Conservation (phyloP, 305 asterid genomes). For the Fraxinus greggii region DNA sequence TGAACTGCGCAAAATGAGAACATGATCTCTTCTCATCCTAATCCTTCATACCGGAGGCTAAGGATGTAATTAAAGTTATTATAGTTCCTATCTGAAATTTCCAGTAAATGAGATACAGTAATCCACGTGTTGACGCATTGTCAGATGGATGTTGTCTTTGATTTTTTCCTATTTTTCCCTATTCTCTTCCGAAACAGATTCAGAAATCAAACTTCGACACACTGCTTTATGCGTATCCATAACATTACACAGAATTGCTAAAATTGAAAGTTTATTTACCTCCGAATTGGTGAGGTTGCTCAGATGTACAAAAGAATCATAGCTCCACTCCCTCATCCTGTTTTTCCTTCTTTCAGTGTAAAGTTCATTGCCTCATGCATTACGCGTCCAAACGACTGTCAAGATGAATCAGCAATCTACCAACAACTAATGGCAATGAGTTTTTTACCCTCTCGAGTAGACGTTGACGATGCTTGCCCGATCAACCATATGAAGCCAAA, state of each 20-base stretch:
- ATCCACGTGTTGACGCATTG: background rate
- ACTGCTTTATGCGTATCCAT: background rate
- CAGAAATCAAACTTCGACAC: background rate
- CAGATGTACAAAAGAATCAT: slow-evolving; percentile 3
- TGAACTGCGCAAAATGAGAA: background rate
- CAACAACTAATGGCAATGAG: slow-evolving; percentile 12
- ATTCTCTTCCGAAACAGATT: background rate
- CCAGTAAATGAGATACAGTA: background rate
- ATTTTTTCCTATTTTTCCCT: background rate
- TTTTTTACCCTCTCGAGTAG: slow-evolving; percentile 20
- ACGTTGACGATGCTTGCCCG: slow-evolving; percentile 5
- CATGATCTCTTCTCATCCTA: background rate
- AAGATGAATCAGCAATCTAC: background rate
- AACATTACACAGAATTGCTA: background rate
- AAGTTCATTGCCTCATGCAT: background rate
- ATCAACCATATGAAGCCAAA: slow-evolving; percentile 6
- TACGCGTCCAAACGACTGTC: background rate
- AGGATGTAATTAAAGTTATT: background rate
- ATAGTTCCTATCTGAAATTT: background rate
- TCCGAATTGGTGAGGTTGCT: background rate
- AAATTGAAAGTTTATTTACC: background rate
- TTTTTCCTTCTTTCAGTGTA: background rate
- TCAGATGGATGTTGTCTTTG: background rate
- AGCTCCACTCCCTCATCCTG: background rate
- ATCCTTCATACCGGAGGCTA: background rate